Evolutionary conservation across 208 protist species (phyloP), one percentile per base, ranked within the genome.

Genomic region (Perkinsela sp.): DNA sequence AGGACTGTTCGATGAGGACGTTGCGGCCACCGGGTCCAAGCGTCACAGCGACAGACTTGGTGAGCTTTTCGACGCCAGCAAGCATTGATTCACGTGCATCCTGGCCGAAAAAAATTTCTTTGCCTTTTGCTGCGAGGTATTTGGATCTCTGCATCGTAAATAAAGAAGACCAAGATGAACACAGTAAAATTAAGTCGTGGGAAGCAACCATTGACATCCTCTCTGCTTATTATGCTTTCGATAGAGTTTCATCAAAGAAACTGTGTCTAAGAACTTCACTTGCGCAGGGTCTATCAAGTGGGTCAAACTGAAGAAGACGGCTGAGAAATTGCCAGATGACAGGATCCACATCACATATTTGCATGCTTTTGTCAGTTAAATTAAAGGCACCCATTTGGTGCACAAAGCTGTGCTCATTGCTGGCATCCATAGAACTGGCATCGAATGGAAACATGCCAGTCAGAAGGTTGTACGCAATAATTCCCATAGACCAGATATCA

Each of bases 1-100:
- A 99, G 66, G 82, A 70, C 77, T 98, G 94, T 73, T 98, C 95
- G 48, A 99, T 93, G 32, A 98, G 91, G 29, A 98, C 95, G 76
- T 98, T 98, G 71, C 96, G 83, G 48, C 96, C 96, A 83, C 95
- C 98, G 75, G 96, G 96, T 28, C 96, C 96, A 22, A 99, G 86
- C 31, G 95, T 98, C 32, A 93, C 90, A 48, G 92, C 81, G 1
- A 98, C 94, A 28, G 94, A 93, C 2, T 93, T 89, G 6, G 95
- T 91, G 22, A 97, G 83, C 68, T 93, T 87, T 68, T 95, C 83
- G 31, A 97, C 94, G 75, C 95, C 95, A 66, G 83, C 78, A 32
- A 96, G 83, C 87, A 98, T 94, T 28, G 74, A 72, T 22, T 76
- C 73, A 73, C 95, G 85, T 0, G 90, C 92, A 48, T 96, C 80